These are phyloP conservation scores for Ophiostoma sp. DNA, from an alignment of 2,329 filamentous ascomycete species.

Conservation along the genomic window DNA sequence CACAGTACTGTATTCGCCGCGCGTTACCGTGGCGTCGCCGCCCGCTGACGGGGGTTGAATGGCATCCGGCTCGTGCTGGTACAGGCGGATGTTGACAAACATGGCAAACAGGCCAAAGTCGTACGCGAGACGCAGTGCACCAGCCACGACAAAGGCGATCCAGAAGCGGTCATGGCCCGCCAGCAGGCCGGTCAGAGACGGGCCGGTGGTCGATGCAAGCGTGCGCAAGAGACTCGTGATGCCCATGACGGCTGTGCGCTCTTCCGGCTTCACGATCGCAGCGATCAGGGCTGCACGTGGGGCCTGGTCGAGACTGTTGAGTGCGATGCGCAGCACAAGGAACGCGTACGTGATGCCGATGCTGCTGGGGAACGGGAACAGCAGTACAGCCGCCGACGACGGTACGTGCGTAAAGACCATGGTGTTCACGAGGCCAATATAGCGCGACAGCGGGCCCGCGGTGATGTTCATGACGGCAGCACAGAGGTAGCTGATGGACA, in stretches of 20 bases:
- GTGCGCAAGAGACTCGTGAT: slow-evolving; percentile 59
- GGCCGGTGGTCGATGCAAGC: slow-evolving; percentile 50
- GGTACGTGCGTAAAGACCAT: slow-evolving; percentile 60
- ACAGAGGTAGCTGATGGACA: slow-evolving; percentile 50
- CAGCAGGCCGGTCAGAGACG: slow-evolving; percentile 50
- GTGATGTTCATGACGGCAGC: slow-evolving; percentile 50
- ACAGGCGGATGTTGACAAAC: slow-evolving; percentile 53
- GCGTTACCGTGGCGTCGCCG: slow-evolving; percentile 65
- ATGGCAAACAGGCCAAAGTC: slow-evolving; percentile 54
- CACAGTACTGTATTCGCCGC: slow-evolving; percentile 30
- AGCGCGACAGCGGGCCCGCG: slow-evolving; percentile 51
- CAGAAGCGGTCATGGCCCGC: slow-evolving; percentile 51
- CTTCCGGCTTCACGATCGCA: slow-evolving; percentile 58
- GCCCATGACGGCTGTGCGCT: slow-evolving; percentile 65
- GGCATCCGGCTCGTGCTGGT: slow-evolving; percentile 45
- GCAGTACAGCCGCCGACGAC: slow-evolving; percentile 53
- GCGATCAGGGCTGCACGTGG: slow-evolving; percentile 62
- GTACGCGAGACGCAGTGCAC: slow-evolving; percentile 49
- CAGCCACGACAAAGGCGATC: slow-evolving; percentile 57
- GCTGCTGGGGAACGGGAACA: slow-evolving; percentile 52
- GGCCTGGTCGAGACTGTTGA: slow-evolving; percentile 66
- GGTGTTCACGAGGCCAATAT: slow-evolving; percentile 58
- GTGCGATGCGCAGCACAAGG: slow-evolving; percentile 53
- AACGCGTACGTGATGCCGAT: slow-evolving; percentile 50
- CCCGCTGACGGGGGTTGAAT: slow-evolving; percentile 33